Evolutionary conservation across 148 eudicot genomes (phyloP).

Genomic region (Oxyria digyna): DNA sequence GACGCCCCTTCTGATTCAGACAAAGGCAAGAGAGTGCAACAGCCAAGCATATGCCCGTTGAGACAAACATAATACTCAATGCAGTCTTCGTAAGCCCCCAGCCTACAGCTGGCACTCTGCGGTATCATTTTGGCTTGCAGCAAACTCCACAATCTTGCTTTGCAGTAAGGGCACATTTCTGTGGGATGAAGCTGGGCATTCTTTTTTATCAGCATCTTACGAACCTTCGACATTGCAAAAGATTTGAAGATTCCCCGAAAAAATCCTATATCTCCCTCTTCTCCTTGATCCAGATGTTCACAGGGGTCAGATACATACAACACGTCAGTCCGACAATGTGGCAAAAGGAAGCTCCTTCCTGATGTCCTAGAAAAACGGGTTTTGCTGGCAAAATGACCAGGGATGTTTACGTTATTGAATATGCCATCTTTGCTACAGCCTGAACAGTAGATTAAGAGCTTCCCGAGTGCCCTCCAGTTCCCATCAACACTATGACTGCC

Average conservation of each 20-base stretch:
- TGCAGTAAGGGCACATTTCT: slow-evolving; percentile 78
- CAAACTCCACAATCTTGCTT: slow-evolving; percentile 90
- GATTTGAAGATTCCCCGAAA: slow-evolving; percentile 88
- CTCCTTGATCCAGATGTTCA: slow-evolving; percentile 93
- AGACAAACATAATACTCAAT: slow-evolving; percentile 84
- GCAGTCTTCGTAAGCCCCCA: slow-evolving; percentile 79
- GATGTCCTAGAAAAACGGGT: slow-evolving; percentile 92
- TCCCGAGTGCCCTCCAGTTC: slow-evolving; percentile 93
- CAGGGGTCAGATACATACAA: slow-evolving; percentile 94
- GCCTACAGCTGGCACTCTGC: slow-evolving; percentile 74
- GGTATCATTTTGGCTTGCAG: slow-evolving; percentile 74
- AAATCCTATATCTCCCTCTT: slow-evolving; percentile 80
- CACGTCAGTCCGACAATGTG: slow-evolving; percentile 82
- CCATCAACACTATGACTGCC: slow-evolving; percentile 85
- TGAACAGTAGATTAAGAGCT: slow-evolving; percentile 82
- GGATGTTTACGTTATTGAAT: slow-evolving; percentile 43
- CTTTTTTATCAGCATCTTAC: slow-evolving; percentile 64
- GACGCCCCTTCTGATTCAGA: slow-evolving; percentile 83
- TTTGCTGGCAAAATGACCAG: slow-evolving; percentile 81
- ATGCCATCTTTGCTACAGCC: slow-evolving; percentile 59
- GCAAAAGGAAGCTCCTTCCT: slow-evolving; percentile 84
- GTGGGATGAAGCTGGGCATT: slow-evolving; percentile 57
- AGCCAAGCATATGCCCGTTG: slow-evolving; percentile 80
- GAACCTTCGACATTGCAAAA: slow-evolving; percentile 63
- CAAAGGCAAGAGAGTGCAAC: slow-evolving; percentile 87